Evolutionary conservation across 176 grass and related monocot genomes (phyloP), one percentile per base, ranked within the genome.

Genomic region (Echinochloa phyllopogon): DNA sequence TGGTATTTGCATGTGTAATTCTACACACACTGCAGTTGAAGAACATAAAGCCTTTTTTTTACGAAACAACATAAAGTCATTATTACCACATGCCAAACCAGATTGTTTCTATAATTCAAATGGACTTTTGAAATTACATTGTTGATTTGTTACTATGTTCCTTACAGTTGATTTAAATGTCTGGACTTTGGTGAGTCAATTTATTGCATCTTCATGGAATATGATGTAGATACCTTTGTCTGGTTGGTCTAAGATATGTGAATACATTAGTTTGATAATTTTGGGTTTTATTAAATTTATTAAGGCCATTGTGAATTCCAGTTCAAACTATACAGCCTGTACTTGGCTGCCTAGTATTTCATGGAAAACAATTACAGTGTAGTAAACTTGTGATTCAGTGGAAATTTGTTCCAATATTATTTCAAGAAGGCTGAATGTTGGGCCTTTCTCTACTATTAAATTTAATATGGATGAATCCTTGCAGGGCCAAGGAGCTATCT

Each of bases 401-500:
- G 18, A 59, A 24, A 17, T 65, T 77, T 82, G 25, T 47, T 66
- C 56, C 5, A 48, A 72, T 41, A 78, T 81, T 86, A 12, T 84
- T 59, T 38, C 40, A 74, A 75, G 11, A 63, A 64, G 37, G 41
- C 10, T 23, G 0, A 72, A 50, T 25, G 10, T 33, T 43, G 6
- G 15, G 2, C 9, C 15, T 37, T 45, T 73, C 47, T 41, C 49
- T 66, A 83, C 21, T 83, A 12, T 44, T 72, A 81, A 67, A 39
- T 69, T 73, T 20, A 74, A 24, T 83, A 33, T 27, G 58, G 44
- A 21, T 68, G 60, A 79, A 24, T 69, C 7, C 0, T 79, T 69
- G 8, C 74, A 90, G 89, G 74, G 68, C 84, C 89, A 79, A 90
- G 89, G 80, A 90, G 80, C 74, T 87, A 87, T 59, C 75, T 90